Conservation (phyloP, 1,284 basidiomycete genomes). For the Termitomyces sp. region DNA sequence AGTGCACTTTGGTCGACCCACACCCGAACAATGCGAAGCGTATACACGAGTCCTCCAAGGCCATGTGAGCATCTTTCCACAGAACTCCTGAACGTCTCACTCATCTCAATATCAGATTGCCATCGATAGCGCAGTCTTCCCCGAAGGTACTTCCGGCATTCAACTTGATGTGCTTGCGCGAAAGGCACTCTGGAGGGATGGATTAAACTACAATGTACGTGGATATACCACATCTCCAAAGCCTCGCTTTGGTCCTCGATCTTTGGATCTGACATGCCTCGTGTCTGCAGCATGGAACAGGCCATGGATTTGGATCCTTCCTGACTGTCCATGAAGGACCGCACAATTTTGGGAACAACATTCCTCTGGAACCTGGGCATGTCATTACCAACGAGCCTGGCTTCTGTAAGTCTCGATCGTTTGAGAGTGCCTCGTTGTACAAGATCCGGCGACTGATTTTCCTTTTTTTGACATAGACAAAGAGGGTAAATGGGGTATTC, state of each 20-base stretch:
- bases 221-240: background rate
- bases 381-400: conserved; percentile 88
- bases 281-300: conserved; percentile 67
- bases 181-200: conserved; percentile 84
- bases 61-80: conserved; percentile 55
- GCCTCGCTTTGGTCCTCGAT: background rate
- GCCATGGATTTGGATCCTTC: conserved; percentile 80
- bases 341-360: conserved; percentile 62
- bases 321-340: conserved; percentile 77
- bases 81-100: background rate
- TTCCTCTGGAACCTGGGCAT: conserved; percentile 75
- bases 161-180: conserved; percentile 84
- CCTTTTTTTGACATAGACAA: conserved; percentile 48
- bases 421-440: conserved; percentile 8
- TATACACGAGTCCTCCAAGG: conserved; percentile 95
- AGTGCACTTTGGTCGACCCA: conserved; percentile 82
- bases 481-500: conserved; percentile 81
- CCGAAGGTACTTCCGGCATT: conserved; percentile 77
- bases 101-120: conserved; percentile 60
- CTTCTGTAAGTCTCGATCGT: conserved; percentile 55
- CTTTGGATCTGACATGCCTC: conserved; percentile 15
- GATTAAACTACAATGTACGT: conserved; percentile 73
- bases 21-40: conserved; percentile 79
- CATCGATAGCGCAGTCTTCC: conserved; percentile 86
- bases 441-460: conserved; percentile 14